These are phyloP conservation scores for Alternaria incomplexa DNA, from an alignment of 2,329 filamentous ascomycete genomes.

Conservation along the genomic window DNA sequence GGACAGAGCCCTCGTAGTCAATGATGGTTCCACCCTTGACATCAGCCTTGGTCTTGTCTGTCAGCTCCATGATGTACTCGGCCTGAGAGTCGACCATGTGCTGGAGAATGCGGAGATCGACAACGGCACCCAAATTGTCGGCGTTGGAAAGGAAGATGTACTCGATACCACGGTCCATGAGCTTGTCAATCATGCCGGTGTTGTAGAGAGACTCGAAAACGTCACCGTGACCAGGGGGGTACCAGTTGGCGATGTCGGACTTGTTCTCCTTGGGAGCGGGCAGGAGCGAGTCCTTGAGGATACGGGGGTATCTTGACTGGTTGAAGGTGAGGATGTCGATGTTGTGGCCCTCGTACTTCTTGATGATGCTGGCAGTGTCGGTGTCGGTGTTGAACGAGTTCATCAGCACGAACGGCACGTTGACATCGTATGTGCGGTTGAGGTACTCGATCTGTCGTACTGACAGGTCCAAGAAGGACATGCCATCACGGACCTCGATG, in stretches of 20 bases:
- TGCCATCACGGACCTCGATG: constrained; percentile 98
- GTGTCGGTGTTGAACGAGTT: constrained; percentile 99
- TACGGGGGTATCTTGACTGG: constrained; percentile 97
- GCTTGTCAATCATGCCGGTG: constrained; percentile 96
- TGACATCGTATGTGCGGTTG: constrained; percentile 96
- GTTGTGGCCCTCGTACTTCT: constrained; percentile 99
- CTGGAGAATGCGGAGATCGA: constrained; percentile 96
- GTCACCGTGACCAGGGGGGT: constrained; percentile 98
- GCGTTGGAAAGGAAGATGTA: constrained; percentile 99
- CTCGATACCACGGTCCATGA: constrained; percentile 93
- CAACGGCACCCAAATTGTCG: constrained; percentile 96
- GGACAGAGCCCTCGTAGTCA: constrained; percentile 96
- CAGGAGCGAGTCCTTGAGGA: constrained; percentile 97
- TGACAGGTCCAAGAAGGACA: constrained; percentile 99
- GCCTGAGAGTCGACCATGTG: constrained; percentile 98
- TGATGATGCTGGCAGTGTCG: constrained; percentile 98
- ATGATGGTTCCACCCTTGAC: constrained; percentile 99
- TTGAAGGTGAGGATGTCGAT: constrained; percentile 99
- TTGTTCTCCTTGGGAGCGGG: constrained; percentile 90
- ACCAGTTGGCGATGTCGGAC: constrained; percentile 94
- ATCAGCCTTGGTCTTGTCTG: constrained; percentile 99
- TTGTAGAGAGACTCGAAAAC: constrained; percentile 99
- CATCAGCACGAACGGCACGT: constrained; percentile 98
- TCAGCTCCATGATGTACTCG: constrained; percentile 99
- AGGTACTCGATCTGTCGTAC: constrained; percentile 99